These are phyloP conservation scores for Xylariaceae sp. DNA, from an alignment of 2,329 filamentous ascomycete genomes.

Conservation along the genomic window DNA sequence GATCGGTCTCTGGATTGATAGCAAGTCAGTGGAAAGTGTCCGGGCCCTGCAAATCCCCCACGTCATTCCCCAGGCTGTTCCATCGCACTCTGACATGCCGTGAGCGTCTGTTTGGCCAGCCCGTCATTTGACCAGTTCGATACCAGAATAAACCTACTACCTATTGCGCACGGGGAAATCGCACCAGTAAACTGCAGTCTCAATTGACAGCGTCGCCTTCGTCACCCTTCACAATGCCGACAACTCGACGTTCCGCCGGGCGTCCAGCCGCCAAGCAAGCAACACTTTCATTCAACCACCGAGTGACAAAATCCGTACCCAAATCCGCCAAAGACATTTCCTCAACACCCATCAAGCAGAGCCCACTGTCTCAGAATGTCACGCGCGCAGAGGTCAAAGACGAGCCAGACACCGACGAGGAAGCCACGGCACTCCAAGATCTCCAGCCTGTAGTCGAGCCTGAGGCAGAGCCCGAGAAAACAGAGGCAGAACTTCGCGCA, in stretches of 20 bases:
- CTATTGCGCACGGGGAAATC: too few species aligned
- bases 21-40: too few species aligned
- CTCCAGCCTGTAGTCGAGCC: constrained; percentile 21
- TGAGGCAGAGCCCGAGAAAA: constrained; percentile 37
- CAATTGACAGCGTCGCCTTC: neutral
- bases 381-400: constrained; percentile 17
- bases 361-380: constrained; percentile 28
- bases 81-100: neutral
- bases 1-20: neutral
- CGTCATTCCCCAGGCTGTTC: constrained; percentile 24
- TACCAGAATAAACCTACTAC: too few species aligned
- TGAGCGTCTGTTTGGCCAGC: too few species aligned
- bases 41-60: constrained; percentile 19
- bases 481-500: constrained; percentile 56
- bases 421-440: constrained; percentile 21
- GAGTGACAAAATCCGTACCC: constrained; percentile 53
- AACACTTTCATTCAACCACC: constrained; percentile 57
- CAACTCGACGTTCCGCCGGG: constrained; percentile 46
- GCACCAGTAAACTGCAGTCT: too few species aligned
- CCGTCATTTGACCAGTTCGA: too few species aligned
- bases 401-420: constrained; percentile 20
- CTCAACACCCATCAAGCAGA: constrained; percentile 36
- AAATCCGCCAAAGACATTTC: constrained; percentile 45
- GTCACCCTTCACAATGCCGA: constrained; percentile 40
- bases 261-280: constrained; percentile 47